A percentile compares a stretch with the other conserved stretches of the same genome.
Conservation (phyloP, 2,329 filamentous ascomycete species). For the Colletotrichum liaoningense region DNA sequence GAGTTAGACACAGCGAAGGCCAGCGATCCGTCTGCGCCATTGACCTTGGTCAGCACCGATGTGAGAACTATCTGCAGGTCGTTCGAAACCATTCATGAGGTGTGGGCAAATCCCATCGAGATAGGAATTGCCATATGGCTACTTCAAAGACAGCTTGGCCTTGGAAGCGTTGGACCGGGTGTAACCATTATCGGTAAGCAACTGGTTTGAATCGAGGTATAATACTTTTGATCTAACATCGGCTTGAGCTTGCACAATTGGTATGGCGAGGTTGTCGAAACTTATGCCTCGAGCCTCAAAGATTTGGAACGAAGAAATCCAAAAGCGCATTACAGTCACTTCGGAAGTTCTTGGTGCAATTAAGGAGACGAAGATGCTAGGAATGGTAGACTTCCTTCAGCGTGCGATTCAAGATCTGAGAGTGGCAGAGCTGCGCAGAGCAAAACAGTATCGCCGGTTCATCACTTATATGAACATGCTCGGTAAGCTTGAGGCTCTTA, state of each 20-base stretch:
- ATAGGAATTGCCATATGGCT: conserved; percentile 46
- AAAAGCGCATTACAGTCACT: conserved; percentile 42
- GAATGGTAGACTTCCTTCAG: conserved; percentile 38
- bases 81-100: conserved; percentile 38
- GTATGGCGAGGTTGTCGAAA: conserved; percentile 38
- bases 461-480: conserved; percentile 30
- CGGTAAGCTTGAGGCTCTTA: neutral
- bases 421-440: conserved; percentile 37
- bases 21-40: conserved; percentile 4
- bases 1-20: neutral
- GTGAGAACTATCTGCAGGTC: conserved; percentile 42
- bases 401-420: conserved; percentile 35
- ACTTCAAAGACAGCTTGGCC: conserved; percentile 45
- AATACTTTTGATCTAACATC: neutral
- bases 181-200: conserved; percentile 43
- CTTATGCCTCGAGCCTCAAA: conserved; percentile 44
- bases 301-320: conserved; percentile 43
- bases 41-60: conserved; percentile 41
- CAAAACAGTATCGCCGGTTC: conserved; percentile 37
- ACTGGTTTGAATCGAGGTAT: neutral
- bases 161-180: conserved; percentile 46
- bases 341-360: conserved; percentile 43
- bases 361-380: conserved; percentile 48
- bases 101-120: conserved; percentile 45
- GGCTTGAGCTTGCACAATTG: conserved; percentile 40